phyloP scores from a whole-genome alignment of 2,329 filamentous ascomycete species.

The Diaporthe amygdali region DNA sequence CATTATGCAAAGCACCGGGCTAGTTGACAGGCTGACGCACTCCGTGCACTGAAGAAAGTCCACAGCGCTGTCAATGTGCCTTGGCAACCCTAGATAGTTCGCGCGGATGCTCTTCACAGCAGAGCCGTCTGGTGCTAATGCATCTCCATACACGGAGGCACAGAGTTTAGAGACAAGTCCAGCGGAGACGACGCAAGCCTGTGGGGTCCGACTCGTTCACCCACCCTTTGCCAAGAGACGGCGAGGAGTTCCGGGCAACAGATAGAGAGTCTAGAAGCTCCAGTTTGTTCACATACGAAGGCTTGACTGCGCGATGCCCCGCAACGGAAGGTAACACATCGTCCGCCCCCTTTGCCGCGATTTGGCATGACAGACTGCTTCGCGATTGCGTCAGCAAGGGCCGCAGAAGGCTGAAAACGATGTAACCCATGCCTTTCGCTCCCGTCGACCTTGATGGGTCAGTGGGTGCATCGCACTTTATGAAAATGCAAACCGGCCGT shows the following conservation, averaged over 20 bases:
- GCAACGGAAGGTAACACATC: not conserved
- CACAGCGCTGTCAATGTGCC: not conserved
- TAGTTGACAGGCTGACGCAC: not conserved
- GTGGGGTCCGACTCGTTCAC: not conserved
- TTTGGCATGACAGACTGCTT: not conserved
- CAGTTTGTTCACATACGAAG: constrained; percentile 4
- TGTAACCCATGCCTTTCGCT: not conserved
- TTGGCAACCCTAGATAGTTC: not conserved
- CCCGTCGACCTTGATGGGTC: not conserved
- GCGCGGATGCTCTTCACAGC: not conserved
- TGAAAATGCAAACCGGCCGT: not conserved
- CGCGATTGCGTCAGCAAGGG: not conserved
- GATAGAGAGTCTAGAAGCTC: not conserved
- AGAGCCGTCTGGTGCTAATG: constrained; percentile 6
- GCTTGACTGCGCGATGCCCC: not conserved
- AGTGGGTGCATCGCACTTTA: not conserved
- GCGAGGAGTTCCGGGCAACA: not conserved
- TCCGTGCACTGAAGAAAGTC: not conserved
- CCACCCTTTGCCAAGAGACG: not conserved
- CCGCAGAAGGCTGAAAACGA: constrained; percentile 15
- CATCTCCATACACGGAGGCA: not conserved
- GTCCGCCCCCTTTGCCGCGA: not conserved
- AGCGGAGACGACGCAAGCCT: not conserved
- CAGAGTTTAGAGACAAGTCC: not conserved
- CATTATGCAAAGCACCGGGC: not conserved